Evolutionary conservation across 257 asterid species (phyloP).

Genomic region (Solanum neorickii): DNA sequence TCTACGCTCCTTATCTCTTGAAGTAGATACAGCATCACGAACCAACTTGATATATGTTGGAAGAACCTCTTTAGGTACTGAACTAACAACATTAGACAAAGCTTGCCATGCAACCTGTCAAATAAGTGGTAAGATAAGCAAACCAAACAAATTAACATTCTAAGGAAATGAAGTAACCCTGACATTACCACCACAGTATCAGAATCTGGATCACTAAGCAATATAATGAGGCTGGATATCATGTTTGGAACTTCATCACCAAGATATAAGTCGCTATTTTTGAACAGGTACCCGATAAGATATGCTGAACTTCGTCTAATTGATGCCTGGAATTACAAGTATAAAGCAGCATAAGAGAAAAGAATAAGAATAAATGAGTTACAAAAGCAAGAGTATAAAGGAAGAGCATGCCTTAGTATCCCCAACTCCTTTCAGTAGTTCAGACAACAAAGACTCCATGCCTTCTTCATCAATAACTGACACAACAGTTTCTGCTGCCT

Average conservation of each 20-base stretch:
- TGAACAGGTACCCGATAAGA: conserved; percentile 86
- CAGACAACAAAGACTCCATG: conserved; percentile 63
- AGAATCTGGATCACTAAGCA: conserved; percentile 80
- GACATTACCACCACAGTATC: conserved; percentile 65
- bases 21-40: conserved; percentile 96
- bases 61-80: conserved; percentile 86
- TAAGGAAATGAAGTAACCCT: background rate
- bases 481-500: conserved; percentile 93
- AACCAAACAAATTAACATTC: background rate
- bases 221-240: conserved; percentile 74
- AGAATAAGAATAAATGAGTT: background rate
- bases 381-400: conserved; percentile 1
- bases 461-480: conserved; percentile 93
- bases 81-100: conserved; percentile 64
- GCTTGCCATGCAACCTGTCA: conserved; percentile 96
- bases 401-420: conserved; percentile 62
- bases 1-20: conserved; percentile 93
- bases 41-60: conserved; percentile 89
- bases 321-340: conserved; percentile 56
- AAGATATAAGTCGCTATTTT: conserved; percentile 78
- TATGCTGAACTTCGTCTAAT: conserved; percentile 65
- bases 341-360: conserved; percentile 6
- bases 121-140: conserved; percentile 4
- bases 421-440: conserved; percentile 80
- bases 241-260: conserved; percentile 92